Conservation (phyloP, 495 filamentous ascomycete species). For the Aspergillus carlsbadensis region DNA sequence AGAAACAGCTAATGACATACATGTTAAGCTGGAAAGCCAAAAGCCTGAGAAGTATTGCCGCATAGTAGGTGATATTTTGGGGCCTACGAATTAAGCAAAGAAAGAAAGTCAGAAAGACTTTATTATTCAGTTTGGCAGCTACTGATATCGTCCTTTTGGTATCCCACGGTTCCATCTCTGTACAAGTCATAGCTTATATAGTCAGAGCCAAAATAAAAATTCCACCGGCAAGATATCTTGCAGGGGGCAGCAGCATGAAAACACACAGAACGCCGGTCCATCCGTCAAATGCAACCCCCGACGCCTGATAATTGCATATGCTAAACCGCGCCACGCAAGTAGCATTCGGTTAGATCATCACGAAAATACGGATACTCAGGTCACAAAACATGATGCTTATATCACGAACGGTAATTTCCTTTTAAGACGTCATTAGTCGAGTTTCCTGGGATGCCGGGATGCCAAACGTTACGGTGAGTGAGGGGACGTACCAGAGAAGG, state of each 20-base stretch:
- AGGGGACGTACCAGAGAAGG: slow-evolving; percentile 35
- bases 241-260: slow-evolving; percentile 8
- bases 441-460: not conserved
- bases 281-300: slow-evolving; percentile 23
- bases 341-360: slow-evolving; percentile 3
- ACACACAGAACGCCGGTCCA: slow-evolving; percentile 24
- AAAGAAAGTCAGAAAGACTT: not conserved
- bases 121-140: not conserved
- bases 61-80: too few species aligned
- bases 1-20: too few species aligned
- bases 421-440: slow-evolving; percentile 4
- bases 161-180: slow-evolving; percentile 11
- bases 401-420: slow-evolving; percentile 37
- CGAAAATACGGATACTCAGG: not conserved
- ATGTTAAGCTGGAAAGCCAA: too few species aligned
- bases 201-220: slow-evolving; percentile 1
- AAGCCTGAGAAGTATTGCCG: too few species aligned
- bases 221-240: not conserved
- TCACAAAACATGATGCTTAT: slow-evolving; percentile 3
- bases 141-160: slow-evolving; percentile 1
- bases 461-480: not conserved
- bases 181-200: slow-evolving; percentile 5
- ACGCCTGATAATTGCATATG: slow-evolving; percentile 21
- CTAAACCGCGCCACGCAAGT: slow-evolving; percentile 17
- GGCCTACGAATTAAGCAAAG: not conserved